Conservation (phyloP, 139 green algal species). For the Chlamydomonas incerta region DNA sequence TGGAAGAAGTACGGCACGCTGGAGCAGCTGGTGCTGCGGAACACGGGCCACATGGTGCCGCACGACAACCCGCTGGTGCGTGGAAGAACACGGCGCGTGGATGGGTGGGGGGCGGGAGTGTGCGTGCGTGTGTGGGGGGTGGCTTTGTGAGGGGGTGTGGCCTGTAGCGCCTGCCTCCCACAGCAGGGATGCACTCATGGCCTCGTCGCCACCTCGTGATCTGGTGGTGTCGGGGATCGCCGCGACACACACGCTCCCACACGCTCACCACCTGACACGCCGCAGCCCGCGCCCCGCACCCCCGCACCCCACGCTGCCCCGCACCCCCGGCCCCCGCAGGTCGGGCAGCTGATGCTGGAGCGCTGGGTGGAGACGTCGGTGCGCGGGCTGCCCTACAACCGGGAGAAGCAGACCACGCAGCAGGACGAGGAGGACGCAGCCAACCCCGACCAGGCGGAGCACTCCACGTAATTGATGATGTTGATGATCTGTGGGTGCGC, state of each 20-base stretch:
- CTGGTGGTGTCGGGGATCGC: too few species aligned
- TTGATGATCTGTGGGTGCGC: too few species aligned
- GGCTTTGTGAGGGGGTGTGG: too few species aligned
- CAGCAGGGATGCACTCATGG: too few species aligned
- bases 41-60: slow-evolving; percentile 67
- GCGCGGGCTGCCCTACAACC: slow-evolving; percentile 11
- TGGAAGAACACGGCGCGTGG: background rate
- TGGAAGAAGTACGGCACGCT: slow-evolving; percentile 44
- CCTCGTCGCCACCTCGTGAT: too few species aligned
- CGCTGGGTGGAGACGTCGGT: slow-evolving; percentile 38
- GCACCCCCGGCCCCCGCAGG: background rate
- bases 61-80: slow-evolving; percentile 61
- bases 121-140: background rate
- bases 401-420: slow-evolving; percentile 7
- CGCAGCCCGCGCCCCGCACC: background rate
- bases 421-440: background rate
- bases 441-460: slow-evolving; percentile 27
- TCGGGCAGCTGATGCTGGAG: slow-evolving; percentile 50
- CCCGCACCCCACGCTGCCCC: background rate
- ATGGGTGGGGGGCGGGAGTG: background rate
- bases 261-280: background rate
- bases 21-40: slow-evolving; percentile 59
- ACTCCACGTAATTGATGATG: background rate
- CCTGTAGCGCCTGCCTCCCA: too few species aligned
- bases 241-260: too few species aligned